Conservation (phyloP, 2,329 filamentous ascomycete genomes). For the Myriosclerotinia duriaeana region DNA sequence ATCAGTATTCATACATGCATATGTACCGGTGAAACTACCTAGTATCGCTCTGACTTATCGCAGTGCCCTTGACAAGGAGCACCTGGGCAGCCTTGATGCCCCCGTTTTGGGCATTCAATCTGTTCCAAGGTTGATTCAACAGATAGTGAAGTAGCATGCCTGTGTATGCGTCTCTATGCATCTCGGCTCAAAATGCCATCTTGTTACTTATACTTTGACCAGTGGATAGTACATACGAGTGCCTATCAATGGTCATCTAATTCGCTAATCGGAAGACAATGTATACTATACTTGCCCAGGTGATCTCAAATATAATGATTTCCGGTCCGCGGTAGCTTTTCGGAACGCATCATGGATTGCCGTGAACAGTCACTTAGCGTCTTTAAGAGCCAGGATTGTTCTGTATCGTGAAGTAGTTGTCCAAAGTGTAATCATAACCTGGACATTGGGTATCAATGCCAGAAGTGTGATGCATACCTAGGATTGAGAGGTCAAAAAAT, state of each 20-base stretch:
- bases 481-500: background rate
- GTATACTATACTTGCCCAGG: no score
- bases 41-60: background rate
- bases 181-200: background rate
- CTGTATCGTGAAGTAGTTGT: background rate
- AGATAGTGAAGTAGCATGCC: background rate
- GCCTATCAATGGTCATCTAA: background rate
- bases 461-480: background rate
- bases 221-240: background rate
- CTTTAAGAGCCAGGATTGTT: background rate
- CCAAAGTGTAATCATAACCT: background rate
- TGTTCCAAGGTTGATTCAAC: no score
- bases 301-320: background rate
- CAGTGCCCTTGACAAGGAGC: background rate
- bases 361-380: background rate
- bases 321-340: background rate
- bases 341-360: constrained; percentile 8
- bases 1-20: background rate
- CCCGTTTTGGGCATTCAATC: background rate
- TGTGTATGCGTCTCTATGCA: background rate
- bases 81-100: no score
- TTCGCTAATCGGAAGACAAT: background rate
- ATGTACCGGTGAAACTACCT: background rate
- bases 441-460: constrained; percentile 5
- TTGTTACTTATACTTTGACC: background rate